Evolutionary conservation across 2,329 filamentous ascomycete genomes (phyloP), one percentile per base, ranked within the genome.

Genomic region (Fusarium nygamai): DNA sequence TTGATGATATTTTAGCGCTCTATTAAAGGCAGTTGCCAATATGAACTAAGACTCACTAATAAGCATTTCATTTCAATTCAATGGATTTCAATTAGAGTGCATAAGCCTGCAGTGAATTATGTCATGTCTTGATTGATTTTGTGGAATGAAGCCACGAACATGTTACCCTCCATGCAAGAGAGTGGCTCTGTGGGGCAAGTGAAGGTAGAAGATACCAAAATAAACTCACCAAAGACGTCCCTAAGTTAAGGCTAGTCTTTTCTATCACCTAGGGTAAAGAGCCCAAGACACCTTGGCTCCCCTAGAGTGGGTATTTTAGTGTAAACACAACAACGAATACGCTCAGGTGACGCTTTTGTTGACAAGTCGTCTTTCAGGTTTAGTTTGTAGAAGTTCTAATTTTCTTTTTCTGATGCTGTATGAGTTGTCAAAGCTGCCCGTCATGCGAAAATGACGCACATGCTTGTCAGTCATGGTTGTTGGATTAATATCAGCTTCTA

Each of bases 111-210:
- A 58, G 29, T 31, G 43, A 64, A 62, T 63, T 67, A 67, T 68
- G 66, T 68, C 56, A 68, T 69, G 39, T 68, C 36, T 48, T 17
- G 38, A 34, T 48, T 48, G 33, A 50, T 50, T 70, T 48, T 71
- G 64, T 48, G 57, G 48, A 47, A 59, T 61, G 53, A 70, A 60
- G 53, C 46, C 41, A 69, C 31, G 38, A 69, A 68, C 66, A 69
- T 69, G 38, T 31, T 69, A 69, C 65, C 65, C 58, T 69, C 65
- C 64, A 69, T 69, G 67, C 64, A 69, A 41, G 33, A 64, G 38
- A 48, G 65, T 69, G 65, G 65, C 31, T n/a, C 31, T 19, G 48
- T 24, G 48, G 48, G 48, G 48, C 48, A 24, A 11, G 8, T 6
- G 17, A 34, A 24, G 3, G 14, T 20, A 4, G 8, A 51, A 13